Evolutionary conservation across 306 rosid genomes (phyloP).

Genomic region (Vigna angularis): DNA sequence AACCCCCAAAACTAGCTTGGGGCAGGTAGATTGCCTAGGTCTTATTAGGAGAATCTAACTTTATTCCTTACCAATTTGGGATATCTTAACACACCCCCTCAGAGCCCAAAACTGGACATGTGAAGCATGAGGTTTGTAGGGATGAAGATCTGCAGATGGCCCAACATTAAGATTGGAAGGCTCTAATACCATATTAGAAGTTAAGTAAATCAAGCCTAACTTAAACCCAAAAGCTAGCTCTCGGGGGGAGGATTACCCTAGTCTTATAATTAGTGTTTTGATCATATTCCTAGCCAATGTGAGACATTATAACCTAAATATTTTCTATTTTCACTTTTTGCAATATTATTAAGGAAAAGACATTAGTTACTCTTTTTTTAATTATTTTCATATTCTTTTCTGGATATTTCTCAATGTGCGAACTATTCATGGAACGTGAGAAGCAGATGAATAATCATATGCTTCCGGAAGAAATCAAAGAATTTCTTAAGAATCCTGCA

Average conservation of each 20-base stretch:
- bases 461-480: no score
- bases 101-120: neutral
- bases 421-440: no score
- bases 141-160: neutral
- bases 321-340: constrained; percentile 1
- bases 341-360: constrained; percentile 11
- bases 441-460: no score
- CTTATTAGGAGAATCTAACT: neutral
- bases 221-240: neutral
- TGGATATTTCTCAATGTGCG: no score
- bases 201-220: neutral
- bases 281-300: neutral
- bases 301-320: neutral
- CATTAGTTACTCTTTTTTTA: neutral
- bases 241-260: neutral
- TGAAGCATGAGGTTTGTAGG: neutral
- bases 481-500: no score
- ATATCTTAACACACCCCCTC: neutral
- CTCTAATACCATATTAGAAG: neutral
- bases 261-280: neutral
- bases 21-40: neutral
- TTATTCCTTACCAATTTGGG: neutral
- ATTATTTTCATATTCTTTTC: neutral
- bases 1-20: neutral
- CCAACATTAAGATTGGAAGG: neutral